phyloP scores from a whole-genome alignment of 345 rosid genomes.

The Litchi chinensis region DNA sequence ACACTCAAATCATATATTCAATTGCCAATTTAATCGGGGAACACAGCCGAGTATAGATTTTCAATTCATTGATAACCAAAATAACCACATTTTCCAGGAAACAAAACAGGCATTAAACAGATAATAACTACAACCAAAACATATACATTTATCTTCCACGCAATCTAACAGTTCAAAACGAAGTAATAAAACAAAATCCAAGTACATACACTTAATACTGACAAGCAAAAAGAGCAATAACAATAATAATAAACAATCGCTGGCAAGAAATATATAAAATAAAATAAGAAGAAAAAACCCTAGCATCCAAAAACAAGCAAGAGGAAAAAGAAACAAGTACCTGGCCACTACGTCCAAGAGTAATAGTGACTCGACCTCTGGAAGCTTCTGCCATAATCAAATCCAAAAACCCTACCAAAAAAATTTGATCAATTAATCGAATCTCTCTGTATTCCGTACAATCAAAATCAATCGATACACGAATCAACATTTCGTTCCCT shows the following conservation, averaged over 20 bases:
- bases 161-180: not conserved
- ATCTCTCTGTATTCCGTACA: not conserved
- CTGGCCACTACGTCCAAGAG: conserved; percentile 87
- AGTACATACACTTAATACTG: not conserved
- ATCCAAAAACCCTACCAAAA: conserved; percentile 41
- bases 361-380: conserved; percentile 71
- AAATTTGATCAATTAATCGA: conserved; percentile 20
- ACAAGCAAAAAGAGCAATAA: not conserved
- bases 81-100: conserved; percentile 9
- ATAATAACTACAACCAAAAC: not conserved
- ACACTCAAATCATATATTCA: not conserved
- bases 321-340: conserved; percentile 34
- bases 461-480: conserved; percentile 9
- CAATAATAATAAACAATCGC: not conserved
- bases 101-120: conserved; percentile 11
- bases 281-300: not conserved
- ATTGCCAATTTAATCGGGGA: not conserved
- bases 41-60: not conserved
- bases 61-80: not conserved
- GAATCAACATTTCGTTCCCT: conserved; percentile 20
- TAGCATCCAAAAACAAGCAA: not conserved
- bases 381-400: conserved; percentile 71
- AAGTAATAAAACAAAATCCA: not conserved
- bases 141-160: not conserved
- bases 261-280: not conserved